Percentiles rank a stretch among this genome's conserved stretches.
These are phyloP conservation scores for Fusarium subtropicale DNA, from an alignment of 2,329 filamentous ascomycete species.

Conservation along the genomic window DNA sequence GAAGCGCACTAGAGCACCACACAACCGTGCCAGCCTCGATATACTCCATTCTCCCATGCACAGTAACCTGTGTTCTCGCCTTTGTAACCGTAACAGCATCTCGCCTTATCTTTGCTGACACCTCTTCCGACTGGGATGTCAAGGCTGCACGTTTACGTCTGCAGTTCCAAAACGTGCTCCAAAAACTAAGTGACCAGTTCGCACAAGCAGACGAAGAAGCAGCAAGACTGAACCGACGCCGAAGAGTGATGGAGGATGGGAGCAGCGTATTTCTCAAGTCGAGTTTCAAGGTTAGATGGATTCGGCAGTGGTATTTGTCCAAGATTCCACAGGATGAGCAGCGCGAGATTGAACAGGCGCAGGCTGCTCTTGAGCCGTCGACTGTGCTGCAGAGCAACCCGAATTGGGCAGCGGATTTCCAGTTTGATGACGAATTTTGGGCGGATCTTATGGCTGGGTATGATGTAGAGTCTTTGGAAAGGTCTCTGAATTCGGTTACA, in stretches of 20 bases:
- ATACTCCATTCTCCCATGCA: conserved; percentile 50
- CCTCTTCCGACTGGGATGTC: conserved; percentile 53
- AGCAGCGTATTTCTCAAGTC: conserved; percentile 49
- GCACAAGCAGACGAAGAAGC: conserved; percentile 49
- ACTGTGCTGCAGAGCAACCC: conserved; percentile 13
- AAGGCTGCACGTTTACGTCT: conserved; percentile 49
- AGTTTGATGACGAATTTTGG: conserved; percentile 50
- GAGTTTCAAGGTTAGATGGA: conserved; percentile 54
- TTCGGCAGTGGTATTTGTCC: conserved; percentile 54
- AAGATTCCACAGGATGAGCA: conserved; percentile 39
- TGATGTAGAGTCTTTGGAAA: conserved; percentile 29
- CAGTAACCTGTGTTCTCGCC: conserved; percentile 46
- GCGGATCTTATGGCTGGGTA: conserved; percentile 44
- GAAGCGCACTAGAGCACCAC: conserved; percentile 47
- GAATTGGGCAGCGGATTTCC: conserved; percentile 42
- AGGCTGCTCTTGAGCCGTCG: conserved; percentile 6
- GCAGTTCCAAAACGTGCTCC: conserved; percentile 48
- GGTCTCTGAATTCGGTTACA: conserved; percentile 2
- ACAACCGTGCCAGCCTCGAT: conserved; percentile 41
- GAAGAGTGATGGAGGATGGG: conserved; percentile 48
- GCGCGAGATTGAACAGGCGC: conserved; percentile 8
- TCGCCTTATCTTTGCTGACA: conserved; percentile 52
- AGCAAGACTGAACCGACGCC: conserved; percentile 37
- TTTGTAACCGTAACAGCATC: conserved; percentile 53
- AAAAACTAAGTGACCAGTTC: conserved; percentile 48